phyloP scores from a whole-genome alignment of 345 rosid genomes.

The Salix exigua region DNA sequence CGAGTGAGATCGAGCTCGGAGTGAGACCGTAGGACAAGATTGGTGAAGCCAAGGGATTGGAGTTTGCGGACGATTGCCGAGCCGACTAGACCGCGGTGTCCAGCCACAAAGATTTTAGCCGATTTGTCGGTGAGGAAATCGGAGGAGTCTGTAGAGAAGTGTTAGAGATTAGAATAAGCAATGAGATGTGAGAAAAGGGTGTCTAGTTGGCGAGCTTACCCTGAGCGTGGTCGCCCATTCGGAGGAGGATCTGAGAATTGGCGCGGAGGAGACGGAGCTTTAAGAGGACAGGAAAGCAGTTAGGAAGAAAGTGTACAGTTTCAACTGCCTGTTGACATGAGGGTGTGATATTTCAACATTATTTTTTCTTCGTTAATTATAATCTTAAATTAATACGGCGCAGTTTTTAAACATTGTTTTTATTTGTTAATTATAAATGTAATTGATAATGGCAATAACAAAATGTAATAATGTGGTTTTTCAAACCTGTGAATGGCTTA shows the following conservation, averaged over 20 bases:
- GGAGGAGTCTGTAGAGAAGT: conserved; percentile 2
- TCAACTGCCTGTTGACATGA: neutral
- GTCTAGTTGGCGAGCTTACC: conserved; percentile 2
- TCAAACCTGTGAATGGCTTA: too few species aligned
- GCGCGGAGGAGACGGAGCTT: neutral
- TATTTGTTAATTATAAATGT: too few species aligned
- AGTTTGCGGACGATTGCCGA: conserved; percentile 84
- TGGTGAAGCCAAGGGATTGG: conserved; percentile 49
- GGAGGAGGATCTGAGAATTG: neutral
- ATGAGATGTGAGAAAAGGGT: neutral
- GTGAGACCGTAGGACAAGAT: conserved; percentile 66
- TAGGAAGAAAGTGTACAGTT: neutral
- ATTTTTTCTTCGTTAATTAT: too few species aligned
- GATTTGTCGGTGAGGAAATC: conserved; percentile 61
- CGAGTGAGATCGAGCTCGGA: conserved; percentile 81
- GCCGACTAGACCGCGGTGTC: conserved; percentile 91
- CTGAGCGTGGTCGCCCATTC: conserved; percentile 4
- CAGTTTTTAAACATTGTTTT: too few species aligned
- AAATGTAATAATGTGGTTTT: too few species aligned
- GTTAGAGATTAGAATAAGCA: neutral
- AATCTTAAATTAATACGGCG: too few species aligned
- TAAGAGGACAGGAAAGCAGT: neutral
- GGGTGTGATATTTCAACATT: too few species aligned
- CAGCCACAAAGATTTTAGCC: conserved; percentile 88
- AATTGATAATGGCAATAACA: too few species aligned